These are phyloP conservation scores for Mycena crocata DNA, from an alignment of 768 basidiomycete genomes.

Conservation along the genomic window DNA sequence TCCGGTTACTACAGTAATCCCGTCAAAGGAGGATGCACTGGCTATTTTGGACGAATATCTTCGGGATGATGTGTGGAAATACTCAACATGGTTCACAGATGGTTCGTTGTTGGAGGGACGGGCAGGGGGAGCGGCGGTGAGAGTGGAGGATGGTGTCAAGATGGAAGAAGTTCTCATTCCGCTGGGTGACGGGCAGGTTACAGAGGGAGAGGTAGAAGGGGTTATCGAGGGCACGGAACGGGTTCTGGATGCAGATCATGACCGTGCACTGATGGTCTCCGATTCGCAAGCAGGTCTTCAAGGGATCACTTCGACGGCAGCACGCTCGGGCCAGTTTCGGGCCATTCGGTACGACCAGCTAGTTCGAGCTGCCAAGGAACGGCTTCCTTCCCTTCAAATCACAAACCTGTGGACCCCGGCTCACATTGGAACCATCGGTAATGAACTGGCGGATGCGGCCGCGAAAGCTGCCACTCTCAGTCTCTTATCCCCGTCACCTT, in stretches of 20 bases:
- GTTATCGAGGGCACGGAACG: not conserved
- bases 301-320: not conserved
- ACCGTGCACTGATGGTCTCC: not conserved
- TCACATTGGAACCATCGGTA: too few species aligned
- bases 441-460: too few species aligned
- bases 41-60: not conserved
- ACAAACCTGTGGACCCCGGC: too few species aligned
- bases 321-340: not conserved
- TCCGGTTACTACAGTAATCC: not conserved
- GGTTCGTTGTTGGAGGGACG: slow-evolving; percentile 3
- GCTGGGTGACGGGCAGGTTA: slow-evolving; percentile 4
- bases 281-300: not conserved
- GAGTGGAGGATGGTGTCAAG: not conserved
- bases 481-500: too few species aligned
- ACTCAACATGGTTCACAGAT: slow-evolving; percentile 12
- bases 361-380: too few species aligned
- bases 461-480: too few species aligned
- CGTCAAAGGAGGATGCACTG: not conserved
- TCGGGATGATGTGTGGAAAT: not conserved
- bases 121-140: slow-evolving; percentile 12
- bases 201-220: not conserved
- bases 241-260: not conserved
- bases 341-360: not conserved
- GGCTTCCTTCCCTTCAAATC: too few species aligned
- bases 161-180: not conserved